Conservation (phyloP, 495 filamentous ascomycete genomes). For the Xeromyces bisporus region DNA sequence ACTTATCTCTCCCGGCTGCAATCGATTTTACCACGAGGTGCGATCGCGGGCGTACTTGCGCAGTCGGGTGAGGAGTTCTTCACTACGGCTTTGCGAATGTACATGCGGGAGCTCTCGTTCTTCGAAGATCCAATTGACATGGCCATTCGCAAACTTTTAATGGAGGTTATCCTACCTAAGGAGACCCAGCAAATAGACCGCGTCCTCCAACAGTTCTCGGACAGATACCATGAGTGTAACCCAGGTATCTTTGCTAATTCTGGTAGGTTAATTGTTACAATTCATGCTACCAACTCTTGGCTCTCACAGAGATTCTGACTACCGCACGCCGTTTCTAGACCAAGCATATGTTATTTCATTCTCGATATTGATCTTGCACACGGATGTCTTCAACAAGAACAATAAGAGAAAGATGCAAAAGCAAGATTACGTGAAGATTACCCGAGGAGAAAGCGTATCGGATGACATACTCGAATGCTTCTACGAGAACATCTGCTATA, state of each 20-base stretch:
- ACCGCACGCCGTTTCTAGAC: conserved; percentile 29
- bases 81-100: conserved; percentile 68
- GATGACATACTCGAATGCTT: conserved; percentile 90
- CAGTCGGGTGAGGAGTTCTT: conserved; percentile 75
- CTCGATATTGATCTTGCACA: conserved; percentile 88
- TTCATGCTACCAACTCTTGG: background rate
- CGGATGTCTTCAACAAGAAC: conserved; percentile 98
- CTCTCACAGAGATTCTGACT: conserved; percentile 6
- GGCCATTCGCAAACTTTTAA: conserved; percentile 84
- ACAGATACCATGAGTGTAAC: conserved; percentile 96
- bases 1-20: conserved; percentile 74
- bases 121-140: conserved; percentile 96
- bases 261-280: conserved; percentile 20
- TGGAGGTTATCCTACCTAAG: conserved; percentile 91
- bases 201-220: conserved; percentile 83
- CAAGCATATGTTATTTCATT: conserved; percentile 97
- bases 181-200: conserved; percentile 98
- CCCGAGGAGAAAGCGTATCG: conserved; percentile 69
- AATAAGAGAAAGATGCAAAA: conserved; percentile 99
- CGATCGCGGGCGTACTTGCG: conserved; percentile 64
- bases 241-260: conserved; percentile 81
- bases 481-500: conserved; percentile 96
- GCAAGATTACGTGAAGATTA: conserved; percentile 87
- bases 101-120: conserved; percentile 87
- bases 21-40: conserved; percentile 55